Evolutionary conservation across 2,329 filamentous ascomycete species (phyloP).

Genomic region (Curvularia hawaiiensis): DNA sequence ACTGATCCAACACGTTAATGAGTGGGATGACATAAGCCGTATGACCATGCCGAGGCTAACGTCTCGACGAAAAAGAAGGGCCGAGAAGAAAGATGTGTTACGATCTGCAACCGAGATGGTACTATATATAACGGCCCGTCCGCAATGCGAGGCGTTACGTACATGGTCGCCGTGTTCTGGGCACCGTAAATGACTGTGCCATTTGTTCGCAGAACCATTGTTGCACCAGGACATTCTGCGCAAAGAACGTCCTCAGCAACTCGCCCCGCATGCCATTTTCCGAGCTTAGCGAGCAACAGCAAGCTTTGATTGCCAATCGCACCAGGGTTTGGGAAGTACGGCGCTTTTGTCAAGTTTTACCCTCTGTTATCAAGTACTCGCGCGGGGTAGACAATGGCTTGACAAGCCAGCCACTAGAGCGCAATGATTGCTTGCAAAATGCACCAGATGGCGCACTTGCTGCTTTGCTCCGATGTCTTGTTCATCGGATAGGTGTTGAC

Average conservation of each 20-base stretch:
- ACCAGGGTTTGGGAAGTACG: constrained; percentile 14
- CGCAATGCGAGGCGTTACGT: neutral
- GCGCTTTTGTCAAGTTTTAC: constrained; percentile 13
- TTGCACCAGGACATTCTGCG: neutral
- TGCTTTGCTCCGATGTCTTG: constrained; percentile 11
- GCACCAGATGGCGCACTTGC: constrained; percentile 12
- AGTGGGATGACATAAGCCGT: neutral
- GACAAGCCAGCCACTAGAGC: constrained; percentile 4
- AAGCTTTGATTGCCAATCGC: constrained; percentile 10
- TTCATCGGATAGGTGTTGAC: constrained; percentile 11
- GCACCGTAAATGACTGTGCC: constrained; percentile 1
- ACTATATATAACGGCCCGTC: neutral
- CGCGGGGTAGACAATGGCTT: constrained; percentile 1
- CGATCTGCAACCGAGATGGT: neutral
- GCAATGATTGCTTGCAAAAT: neutral
- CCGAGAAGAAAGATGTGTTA: neutral
- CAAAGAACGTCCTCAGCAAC: neutral
- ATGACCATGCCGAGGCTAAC: neutral
- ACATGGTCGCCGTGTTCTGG: neutral
- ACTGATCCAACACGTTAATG: no score
- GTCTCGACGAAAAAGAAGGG: neutral
- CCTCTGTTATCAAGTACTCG: constrained; percentile 10
- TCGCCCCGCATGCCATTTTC: constrained; percentile 9
- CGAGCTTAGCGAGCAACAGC: constrained; percentile 12
- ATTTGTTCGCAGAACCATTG: neutral